A percentile compares a stretch with the other conserved stretches of the same genome.
Conservation (phyloP, 2,329 filamentous ascomycete genomes). For the Xylaria sp. region DNA sequence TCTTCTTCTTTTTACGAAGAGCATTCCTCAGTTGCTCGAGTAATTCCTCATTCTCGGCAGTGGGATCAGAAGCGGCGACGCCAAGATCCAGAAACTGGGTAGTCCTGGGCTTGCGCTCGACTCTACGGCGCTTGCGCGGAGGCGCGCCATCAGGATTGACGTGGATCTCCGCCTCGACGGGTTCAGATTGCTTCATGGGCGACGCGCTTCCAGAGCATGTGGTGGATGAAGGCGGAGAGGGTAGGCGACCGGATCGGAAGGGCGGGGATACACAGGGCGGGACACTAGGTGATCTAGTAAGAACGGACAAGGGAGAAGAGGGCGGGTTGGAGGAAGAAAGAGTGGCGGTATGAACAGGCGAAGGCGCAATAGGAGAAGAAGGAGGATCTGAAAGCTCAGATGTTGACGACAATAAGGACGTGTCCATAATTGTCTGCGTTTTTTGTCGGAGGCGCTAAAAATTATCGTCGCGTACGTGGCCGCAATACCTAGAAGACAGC, state of each 20-base stretch:
- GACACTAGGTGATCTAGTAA: conserved; percentile 49
- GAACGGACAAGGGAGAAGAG: conserved; percentile 50
- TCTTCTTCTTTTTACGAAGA: conserved; percentile 86
- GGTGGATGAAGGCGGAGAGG: conserved; percentile 46
- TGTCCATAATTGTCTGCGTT: conserved; percentile 23
- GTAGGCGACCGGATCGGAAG: conserved; percentile 43
- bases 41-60: conserved; percentile 49
- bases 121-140: conserved; percentile 70
- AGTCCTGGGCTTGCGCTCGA: conserved; percentile 58
- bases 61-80: conserved; percentile 42
- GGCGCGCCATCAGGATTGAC: conserved; percentile 54
- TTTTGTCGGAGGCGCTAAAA: not conserved
- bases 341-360: conserved; percentile 35
- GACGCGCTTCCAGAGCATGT: conserved; percentile 47
- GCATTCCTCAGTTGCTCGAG: conserved; percentile 67
- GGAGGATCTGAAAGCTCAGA: conserved; percentile 36
- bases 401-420: conserved; percentile 23
- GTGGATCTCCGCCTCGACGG: conserved; percentile 36
- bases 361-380: conserved; percentile 49
- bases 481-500: not conserved
- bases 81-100: conserved; percentile 77
- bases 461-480: not conserved
- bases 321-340: conserved; percentile 30
- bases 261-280: conserved; percentile 36
- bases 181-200: conserved; percentile 42